phyloP scores from a whole-genome alignment of 139 green algal species.

The Closterium sp. region DNA sequence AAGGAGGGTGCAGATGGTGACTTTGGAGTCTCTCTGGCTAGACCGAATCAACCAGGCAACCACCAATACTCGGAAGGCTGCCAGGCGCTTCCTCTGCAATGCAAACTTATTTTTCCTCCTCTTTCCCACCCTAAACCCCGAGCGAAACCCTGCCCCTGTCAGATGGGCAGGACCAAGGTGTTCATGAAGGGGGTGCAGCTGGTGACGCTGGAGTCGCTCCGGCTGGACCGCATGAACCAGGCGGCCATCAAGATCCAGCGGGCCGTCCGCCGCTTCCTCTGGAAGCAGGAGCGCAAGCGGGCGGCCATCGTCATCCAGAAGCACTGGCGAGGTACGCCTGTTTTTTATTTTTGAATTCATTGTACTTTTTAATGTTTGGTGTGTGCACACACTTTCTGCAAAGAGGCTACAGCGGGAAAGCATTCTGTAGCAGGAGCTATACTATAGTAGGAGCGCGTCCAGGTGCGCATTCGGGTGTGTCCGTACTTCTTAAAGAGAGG shows the following conservation, averaged over 20 bases:
- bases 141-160: slow-evolving; percentile 12
- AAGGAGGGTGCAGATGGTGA: too few relatives aligned
- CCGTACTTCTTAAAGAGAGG: too few relatives aligned
- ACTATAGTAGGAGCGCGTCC: too few relatives aligned
- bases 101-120: not conserved
- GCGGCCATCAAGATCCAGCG: slow-evolving; percentile 51
- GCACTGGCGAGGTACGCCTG: slow-evolving; percentile 19
- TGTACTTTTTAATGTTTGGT: too few relatives aligned
- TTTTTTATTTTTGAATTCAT: not conserved
- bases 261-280: slow-evolving; percentile 57
- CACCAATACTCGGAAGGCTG: too few relatives aligned
- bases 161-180: slow-evolving; percentile 84
- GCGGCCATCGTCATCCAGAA: slow-evolving; percentile 44
- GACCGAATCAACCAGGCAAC: too few relatives aligned
- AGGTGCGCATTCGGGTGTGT: too few relatives aligned
- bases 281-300: not conserved
- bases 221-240: slow-evolving; percentile 54
- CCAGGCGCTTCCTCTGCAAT: too few relatives aligned
- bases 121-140: not conserved
- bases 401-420: too few relatives aligned
- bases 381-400: too few relatives aligned
- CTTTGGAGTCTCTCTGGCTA: too few relatives aligned
- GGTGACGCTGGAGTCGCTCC: slow-evolving; percentile 11
- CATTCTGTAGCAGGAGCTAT: too few relatives aligned
- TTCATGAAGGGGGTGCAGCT: slow-evolving; percentile 74